Evolutionary conservation across 192 early-diverging fungal species (phyloP).

Genomic region (Chytriomyces sp.): DNA sequence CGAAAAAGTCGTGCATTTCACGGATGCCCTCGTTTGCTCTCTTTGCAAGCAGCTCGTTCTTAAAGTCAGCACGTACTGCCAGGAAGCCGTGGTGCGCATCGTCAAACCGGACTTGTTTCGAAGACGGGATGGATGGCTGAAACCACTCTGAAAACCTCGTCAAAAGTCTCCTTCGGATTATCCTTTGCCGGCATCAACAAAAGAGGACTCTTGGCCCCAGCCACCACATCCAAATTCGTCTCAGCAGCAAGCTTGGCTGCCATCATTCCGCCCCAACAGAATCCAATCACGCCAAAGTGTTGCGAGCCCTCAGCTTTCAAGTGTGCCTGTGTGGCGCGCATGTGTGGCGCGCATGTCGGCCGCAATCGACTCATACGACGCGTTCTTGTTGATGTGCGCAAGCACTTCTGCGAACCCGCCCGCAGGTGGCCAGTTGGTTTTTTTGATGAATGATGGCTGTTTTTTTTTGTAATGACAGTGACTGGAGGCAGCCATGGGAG

Average conservation of each 20-base stretch:
- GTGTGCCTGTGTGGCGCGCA: neutral
- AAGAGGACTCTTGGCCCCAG: neutral
- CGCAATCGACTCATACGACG: neutral
- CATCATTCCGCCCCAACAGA: slow-evolving; percentile 35
- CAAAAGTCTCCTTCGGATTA: slow-evolving; percentile 26
- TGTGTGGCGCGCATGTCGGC: neutral
- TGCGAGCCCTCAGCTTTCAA: neutral
- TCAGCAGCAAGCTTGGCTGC: neutral
- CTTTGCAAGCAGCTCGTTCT: slow-evolving; percentile 11
- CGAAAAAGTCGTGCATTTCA: slow-evolving; percentile 20
- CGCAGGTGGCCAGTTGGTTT: slow-evolving; percentile 16
- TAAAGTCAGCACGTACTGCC: slow-evolving; percentile 30
- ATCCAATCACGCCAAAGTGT: slow-evolving; percentile 25
- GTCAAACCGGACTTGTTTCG: slow-evolving; percentile 8
- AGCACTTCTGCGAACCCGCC: slow-evolving; percentile 7
- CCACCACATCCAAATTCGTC: neutral
- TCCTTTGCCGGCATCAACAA: slow-evolving; percentile 25
- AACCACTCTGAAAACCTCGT: slow-evolving; percentile 8
- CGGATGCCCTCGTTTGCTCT: slow-evolving; percentile 20
- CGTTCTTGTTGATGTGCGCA: slow-evolving; percentile 16
- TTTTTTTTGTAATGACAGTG: neutral
- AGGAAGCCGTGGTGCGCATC: slow-evolving; percentile 35
- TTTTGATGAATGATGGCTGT: neutral
- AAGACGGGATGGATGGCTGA: neutral
- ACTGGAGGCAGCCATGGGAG: neutral